These are phyloP conservation scores for Helicostylum pulchrum DNA, from an alignment of 192 early-diverging fungal genomes.

Conservation along the genomic window DNA sequence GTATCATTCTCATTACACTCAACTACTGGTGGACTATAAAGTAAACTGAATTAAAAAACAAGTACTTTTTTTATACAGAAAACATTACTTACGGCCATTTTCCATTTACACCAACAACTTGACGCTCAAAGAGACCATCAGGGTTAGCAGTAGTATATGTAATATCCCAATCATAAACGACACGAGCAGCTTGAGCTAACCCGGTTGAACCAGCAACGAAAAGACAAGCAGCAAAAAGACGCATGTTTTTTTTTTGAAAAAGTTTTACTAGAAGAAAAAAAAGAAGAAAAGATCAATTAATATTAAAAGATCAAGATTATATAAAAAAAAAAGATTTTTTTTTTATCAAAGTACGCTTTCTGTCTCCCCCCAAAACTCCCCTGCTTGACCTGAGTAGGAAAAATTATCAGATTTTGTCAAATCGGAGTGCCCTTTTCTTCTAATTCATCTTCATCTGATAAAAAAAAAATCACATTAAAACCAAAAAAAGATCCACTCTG, in stretches of 20 bases:
- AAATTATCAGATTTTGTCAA: slow-evolving; percentile 7
- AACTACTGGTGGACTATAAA: slow-evolving; percentile 44
- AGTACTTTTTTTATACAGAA: background rate
- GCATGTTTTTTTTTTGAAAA: slow-evolving; percentile 3
- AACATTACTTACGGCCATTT: slow-evolving; percentile 53
- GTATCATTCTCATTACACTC: slow-evolving; percentile 45
- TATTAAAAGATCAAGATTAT: slow-evolving; percentile 8
- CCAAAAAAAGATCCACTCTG: background rate
- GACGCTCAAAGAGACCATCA: slow-evolving; percentile 61
- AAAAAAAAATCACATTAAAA: slow-evolving; percentile 7
- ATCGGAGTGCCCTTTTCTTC: slow-evolving; percentile 7
- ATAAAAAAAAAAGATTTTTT: slow-evolving; percentile 5
- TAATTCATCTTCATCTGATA: background rate
- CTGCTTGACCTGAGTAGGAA: background rate
- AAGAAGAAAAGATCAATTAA: slow-evolving; percentile 9
- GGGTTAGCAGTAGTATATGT: slow-evolving; percentile 63
- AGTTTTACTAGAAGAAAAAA: slow-evolving; percentile 15
- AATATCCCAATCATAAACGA: slow-evolving; percentile 70
- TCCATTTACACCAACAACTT: slow-evolving; percentile 67
- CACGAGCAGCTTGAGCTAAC: slow-evolving; percentile 48
- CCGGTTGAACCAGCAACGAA: slow-evolving; percentile 19
- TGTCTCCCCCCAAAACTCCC: background rate
- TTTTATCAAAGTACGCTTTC: background rate
- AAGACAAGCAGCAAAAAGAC: slow-evolving; percentile 4
- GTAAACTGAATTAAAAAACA: background rate